These are phyloP conservation scores for Grosmannia huntii DNA, from an alignment of 2,329 filamentous ascomycete species.

Conservation along the genomic window DNA sequence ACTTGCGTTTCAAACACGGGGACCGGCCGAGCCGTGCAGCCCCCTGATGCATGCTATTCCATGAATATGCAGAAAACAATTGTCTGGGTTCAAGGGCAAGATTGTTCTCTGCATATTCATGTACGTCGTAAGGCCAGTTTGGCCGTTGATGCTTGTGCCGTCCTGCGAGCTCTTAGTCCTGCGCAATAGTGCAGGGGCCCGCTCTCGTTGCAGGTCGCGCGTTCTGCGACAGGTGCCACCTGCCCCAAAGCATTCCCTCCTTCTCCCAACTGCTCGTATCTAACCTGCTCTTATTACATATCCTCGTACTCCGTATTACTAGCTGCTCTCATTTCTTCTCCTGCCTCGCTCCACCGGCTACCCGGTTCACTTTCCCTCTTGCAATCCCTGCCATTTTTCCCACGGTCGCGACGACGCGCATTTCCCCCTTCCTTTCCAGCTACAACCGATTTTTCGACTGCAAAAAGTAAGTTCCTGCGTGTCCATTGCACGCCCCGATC, in stretches of 20 bases:
- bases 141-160: background rate
- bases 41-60: too few relatives aligned
- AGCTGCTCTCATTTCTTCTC: background rate
- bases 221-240: background rate
- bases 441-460: background rate
- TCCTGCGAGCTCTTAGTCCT: background rate
- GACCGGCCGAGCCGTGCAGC: too few relatives aligned
- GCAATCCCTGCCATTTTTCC: constrained; percentile 1
- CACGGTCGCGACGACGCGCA: constrained; percentile 2
- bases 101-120: background rate
- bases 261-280: background rate
- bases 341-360: background rate
- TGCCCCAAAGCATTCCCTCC: background rate
- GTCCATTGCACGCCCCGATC: background rate
- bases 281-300: too few relatives aligned
- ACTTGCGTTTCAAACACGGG: background rate
- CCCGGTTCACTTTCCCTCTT: background rate
- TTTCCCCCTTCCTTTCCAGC: background rate
- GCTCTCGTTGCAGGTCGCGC: background rate
- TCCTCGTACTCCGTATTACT: background rate
- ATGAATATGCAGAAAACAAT: too few relatives aligned
- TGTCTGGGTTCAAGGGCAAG: too few relatives aligned
- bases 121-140: background rate
- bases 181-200: background rate
- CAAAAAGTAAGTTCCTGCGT: background rate